These are phyloP conservation scores for Cercospora sojina DNA, from an alignment of 2,329 filamentous ascomycete species.

Conservation along the genomic window DNA sequence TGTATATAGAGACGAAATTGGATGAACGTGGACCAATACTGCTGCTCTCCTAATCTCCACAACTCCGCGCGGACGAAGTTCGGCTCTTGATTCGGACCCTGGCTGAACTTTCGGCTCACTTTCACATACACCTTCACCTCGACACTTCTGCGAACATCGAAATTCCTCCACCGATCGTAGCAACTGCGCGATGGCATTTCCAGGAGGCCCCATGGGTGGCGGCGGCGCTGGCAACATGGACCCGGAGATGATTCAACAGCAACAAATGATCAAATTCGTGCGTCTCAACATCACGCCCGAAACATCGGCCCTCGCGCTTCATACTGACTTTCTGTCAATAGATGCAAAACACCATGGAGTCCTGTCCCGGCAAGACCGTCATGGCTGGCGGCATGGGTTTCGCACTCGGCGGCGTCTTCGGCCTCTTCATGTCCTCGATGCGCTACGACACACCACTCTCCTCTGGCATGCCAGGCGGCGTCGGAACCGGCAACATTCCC, in stretches of 20 bases:
- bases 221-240: slow-evolving; percentile 27
- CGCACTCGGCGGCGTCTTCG: slow-evolving; percentile 88
- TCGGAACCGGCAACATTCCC: slow-evolving; percentile 46
- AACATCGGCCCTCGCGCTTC: not conserved
- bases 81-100: not conserved
- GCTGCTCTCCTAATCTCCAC: not conserved
- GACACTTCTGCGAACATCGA: not conserved
- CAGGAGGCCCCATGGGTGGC: slow-evolving; percentile 19
- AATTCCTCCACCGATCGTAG: not conserved
- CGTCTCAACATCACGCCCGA: slow-evolving; percentile 9
- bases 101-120: slow-evolving; percentile 11
- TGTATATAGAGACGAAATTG: slow-evolving; percentile 9
- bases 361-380: slow-evolving; percentile 81
- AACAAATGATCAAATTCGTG: slow-evolving; percentile 51
- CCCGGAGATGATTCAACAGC: slow-evolving; percentile 44
- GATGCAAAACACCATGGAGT: slow-evolving; percentile 87
- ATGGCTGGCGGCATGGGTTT: slow-evolving; percentile 94
- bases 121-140: slow-evolving; percentile 3
- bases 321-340: slow-evolving; percentile 38
- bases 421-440: slow-evolving; percentile 98
- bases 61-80: slow-evolving; percentile 10
- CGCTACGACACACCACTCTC: slow-evolving; percentile 92
- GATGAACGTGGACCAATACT: not conserved
- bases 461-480: slow-evolving; percentile 49
- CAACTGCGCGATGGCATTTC: slow-evolving; percentile 22